A percentile compares a stretch with the other conserved stretches of the same genome.
phyloP scores from a whole-genome alignment of 225 moss, liverwort and hornwort species.

The Sphagnum tenellum region DNA sequence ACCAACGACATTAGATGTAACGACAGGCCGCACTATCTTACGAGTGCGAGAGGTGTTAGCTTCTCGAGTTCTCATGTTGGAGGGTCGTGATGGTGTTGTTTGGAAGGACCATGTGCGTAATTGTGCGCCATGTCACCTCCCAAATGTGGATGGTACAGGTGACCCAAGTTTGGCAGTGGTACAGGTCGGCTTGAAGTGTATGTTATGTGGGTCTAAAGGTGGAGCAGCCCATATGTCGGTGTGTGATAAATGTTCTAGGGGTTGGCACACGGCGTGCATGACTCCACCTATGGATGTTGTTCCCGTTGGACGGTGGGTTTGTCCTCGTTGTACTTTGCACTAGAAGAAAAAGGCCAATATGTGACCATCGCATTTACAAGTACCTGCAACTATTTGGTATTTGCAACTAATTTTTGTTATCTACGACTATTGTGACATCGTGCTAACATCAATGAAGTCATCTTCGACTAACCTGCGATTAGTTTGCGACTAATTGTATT shows the following conservation, averaged over 20 bases:
- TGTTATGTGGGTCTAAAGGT: slow-evolving; percentile 2
- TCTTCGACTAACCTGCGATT: no score
- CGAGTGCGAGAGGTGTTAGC: slow-evolving; percentile 2
- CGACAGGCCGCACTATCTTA: slow-evolving; percentile 1
- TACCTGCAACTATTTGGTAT: no score
- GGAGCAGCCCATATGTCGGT: slow-evolving; percentile 3
- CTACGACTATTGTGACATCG: no score
- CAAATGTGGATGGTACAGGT: neutral
- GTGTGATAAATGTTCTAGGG: slow-evolving; percentile 1
- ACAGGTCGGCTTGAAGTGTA: neutral
- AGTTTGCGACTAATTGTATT: no score
- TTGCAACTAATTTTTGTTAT: no score
- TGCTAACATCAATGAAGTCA: no score
- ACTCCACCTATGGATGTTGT: neutral
- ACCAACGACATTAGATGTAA: neutral
- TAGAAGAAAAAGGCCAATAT: no score
- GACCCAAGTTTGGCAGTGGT: slow-evolving; percentile 4
- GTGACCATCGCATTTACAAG: no score
- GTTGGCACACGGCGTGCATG: slow-evolving; percentile 6
- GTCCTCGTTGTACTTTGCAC: neutral
- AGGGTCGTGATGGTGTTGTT: slow-evolving; percentile 5
- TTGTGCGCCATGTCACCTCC: slow-evolving; percentile 8
- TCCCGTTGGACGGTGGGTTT: neutral
- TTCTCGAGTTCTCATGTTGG: slow-evolving; percentile 2
- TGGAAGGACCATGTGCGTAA: slow-evolving; percentile 3